These are phyloP conservation scores for Cercospora brassicicola DNA, from an alignment of 2,329 filamentous ascomycete genomes.

Conservation along the genomic window DNA sequence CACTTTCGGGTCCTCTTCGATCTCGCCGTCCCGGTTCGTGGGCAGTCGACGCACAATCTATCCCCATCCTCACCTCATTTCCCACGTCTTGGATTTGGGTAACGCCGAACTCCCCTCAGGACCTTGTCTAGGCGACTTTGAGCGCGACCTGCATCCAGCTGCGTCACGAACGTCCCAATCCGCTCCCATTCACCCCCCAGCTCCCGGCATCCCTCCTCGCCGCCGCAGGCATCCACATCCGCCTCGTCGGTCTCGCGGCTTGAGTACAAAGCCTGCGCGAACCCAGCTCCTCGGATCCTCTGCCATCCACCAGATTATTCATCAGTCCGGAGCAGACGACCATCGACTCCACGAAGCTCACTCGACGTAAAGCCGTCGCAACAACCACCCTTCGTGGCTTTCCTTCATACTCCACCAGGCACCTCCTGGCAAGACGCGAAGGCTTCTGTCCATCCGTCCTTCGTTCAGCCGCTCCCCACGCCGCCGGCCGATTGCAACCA, in stretches of 20 bases:
- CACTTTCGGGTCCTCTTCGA: conserved; percentile 45
- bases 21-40: conserved; percentile 39
- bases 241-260: conserved; percentile 34
- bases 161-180: conserved; percentile 42
- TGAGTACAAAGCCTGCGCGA: conserved; percentile 40
- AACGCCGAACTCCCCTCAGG: conserved; percentile 43
- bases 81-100: conserved; percentile 38
- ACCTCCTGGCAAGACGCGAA: conserved; percentile 33
- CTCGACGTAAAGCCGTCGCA: conserved; percentile 21
- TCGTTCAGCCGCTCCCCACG: conserved; percentile 35
- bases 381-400: conserved; percentile 38
- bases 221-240: conserved; percentile 31
- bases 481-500: conserved; percentile 34
- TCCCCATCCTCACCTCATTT: conserved; percentile 41
- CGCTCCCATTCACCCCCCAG: conserved; percentile 24
- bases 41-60: conserved; percentile 23
- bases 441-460: conserved; percentile 25
- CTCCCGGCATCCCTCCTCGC: conserved; percentile 27
- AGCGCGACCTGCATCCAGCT: conserved; percentile 47
- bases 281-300: conserved; percentile 36
- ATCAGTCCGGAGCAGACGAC: conserved; percentile 21
- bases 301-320: conserved; percentile 31
- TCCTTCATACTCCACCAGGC: conserved; percentile 33
- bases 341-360: neutral
- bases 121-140: conserved; percentile 45